Percentiles rank a stretch among this genome's conserved stretches.
Evolutionary conservation across 208 protist genomes (phyloP).

Genomic region (Polymyxa betae): DNA sequence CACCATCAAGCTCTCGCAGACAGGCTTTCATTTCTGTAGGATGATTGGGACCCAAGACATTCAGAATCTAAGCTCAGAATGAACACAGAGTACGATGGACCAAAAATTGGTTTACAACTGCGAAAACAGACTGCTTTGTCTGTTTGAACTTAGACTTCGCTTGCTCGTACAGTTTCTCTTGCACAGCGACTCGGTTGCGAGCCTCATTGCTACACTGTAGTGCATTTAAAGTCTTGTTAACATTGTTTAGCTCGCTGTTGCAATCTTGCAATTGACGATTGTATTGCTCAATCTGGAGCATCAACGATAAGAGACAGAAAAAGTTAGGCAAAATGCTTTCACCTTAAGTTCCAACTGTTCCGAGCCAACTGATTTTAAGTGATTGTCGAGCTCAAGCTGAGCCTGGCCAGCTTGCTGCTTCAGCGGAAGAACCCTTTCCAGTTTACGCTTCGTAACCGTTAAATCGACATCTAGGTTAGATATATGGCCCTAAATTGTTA

Average conservation of each 20-base stretch:
- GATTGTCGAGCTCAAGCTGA: not conserved
- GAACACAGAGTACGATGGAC: too few species aligned
- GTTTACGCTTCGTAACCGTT: not conserved
- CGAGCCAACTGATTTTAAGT: not conserved
- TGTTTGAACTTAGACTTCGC: too few species aligned
- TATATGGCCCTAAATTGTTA: not conserved
- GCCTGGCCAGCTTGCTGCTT: not conserved
- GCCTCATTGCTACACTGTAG: not conserved
- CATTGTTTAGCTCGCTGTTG: too few species aligned
- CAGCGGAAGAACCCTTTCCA: not conserved
- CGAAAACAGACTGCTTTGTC: too few species aligned
- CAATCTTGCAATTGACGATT: not conserved
- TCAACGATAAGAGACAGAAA: too few species aligned
- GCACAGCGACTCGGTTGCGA: not conserved
- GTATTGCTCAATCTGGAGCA: not conserved
- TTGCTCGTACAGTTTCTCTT: not conserved
- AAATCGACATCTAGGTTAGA: not conserved
- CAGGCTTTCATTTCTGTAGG: too few species aligned
- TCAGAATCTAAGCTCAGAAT: too few species aligned
- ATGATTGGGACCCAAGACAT: too few species aligned
- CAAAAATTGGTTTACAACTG: too few species aligned
- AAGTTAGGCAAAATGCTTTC: too few species aligned
- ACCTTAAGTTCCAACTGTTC: not conserved
- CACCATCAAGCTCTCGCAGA: too few species aligned
- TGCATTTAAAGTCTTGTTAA: too few species aligned